Evolutionary conservation across 805 yeast genomes (phyloP).

Genomic region (Starmerella geochares): DNA sequence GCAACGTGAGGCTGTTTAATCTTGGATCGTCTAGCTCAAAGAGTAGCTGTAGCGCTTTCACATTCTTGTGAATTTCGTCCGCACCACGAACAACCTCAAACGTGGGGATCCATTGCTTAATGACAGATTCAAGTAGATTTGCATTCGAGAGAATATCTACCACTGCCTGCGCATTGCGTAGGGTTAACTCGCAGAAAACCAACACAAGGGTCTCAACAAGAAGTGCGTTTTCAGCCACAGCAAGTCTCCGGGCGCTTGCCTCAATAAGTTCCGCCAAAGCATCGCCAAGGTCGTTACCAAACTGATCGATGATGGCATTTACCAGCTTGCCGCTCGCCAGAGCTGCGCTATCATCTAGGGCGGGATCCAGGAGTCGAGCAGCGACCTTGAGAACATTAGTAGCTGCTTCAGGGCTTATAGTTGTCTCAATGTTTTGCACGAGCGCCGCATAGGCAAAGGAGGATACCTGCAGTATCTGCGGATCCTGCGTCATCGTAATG

Average conservation of each 20-base stretch:
- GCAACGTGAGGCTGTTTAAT: constrained; percentile 45
- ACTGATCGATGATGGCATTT: constrained; percentile 47
- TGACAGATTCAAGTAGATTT: constrained; percentile 44
- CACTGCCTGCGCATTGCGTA: constrained; percentile 51
- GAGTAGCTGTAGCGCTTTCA: constrained; percentile 61
- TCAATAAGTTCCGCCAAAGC: constrained; percentile 48
- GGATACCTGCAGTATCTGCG: constrained; percentile 64
- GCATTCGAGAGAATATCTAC: constrained; percentile 46
- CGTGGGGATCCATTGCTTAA: constrained; percentile 74
- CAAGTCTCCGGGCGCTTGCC: constrained; percentile 61
- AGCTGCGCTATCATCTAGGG: constrained; percentile 70
- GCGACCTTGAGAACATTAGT: constrained; percentile 49
- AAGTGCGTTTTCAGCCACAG: constrained; percentile 54
- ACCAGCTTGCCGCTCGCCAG: constrained; percentile 64
- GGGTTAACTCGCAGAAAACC: constrained; percentile 64
- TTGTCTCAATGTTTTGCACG: constrained; percentile 33
- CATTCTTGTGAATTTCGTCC: constrained; percentile 53
- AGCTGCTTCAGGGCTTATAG: constrained; percentile 17
- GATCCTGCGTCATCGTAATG: constrained; percentile 48
- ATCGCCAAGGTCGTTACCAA: constrained; percentile 35
- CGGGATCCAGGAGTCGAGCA: constrained; percentile 60
- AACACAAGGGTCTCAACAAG: constrained; percentile 68
- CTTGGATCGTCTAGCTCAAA: constrained; percentile 49
- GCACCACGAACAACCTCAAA: constrained; percentile 75
- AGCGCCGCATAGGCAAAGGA: constrained; percentile 63